Conservation (phyloP, 2,329 filamentous ascomycete species). For the Tolypocladium sp. region DNA sequence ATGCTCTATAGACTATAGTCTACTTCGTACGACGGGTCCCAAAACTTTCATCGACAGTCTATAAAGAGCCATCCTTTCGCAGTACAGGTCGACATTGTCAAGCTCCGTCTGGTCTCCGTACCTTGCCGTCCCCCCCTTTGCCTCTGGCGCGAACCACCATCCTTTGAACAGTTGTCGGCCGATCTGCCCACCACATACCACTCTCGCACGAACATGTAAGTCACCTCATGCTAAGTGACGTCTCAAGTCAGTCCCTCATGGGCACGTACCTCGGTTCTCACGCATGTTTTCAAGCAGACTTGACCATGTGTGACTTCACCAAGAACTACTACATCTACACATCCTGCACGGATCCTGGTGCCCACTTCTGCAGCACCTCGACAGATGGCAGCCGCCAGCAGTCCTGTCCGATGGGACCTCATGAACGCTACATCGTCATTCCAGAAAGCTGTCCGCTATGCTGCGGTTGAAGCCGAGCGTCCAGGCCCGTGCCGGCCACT, state of each 20-base stretch:
- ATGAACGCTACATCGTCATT: slow-evolving; percentile 65
- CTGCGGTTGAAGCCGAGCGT: slow-evolving; percentile 18
- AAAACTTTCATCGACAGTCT: neutral
- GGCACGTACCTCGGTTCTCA: neutral
- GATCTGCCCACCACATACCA: neutral
- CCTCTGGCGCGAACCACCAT: neutral
- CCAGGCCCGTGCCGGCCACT: neutral
- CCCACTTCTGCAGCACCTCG: slow-evolving; percentile 62
- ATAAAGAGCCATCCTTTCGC: neutral
- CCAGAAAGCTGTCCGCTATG: slow-evolving; percentile 49
- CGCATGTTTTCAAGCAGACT: neutral
- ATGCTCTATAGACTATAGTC: neutral
- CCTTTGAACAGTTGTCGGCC: neutral
- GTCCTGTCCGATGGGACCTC: slow-evolving; percentile 54
- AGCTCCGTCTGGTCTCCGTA: neutral
- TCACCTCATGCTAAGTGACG: neutral
- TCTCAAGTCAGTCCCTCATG: neutral
- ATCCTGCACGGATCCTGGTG: slow-evolving; percentile 56
- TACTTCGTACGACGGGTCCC: neutral
- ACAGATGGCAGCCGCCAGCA: slow-evolving; percentile 54
- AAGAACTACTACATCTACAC: slow-evolving; percentile 74
- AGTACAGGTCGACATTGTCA: neutral
- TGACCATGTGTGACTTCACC: slow-evolving; percentile 53
- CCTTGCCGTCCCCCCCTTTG: neutral
- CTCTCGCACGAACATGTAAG: neutral